Evolutionary conservation across 108 stramenopile genomes (phyloP).

Genomic region (Cyclotella distinguenda): DNA sequence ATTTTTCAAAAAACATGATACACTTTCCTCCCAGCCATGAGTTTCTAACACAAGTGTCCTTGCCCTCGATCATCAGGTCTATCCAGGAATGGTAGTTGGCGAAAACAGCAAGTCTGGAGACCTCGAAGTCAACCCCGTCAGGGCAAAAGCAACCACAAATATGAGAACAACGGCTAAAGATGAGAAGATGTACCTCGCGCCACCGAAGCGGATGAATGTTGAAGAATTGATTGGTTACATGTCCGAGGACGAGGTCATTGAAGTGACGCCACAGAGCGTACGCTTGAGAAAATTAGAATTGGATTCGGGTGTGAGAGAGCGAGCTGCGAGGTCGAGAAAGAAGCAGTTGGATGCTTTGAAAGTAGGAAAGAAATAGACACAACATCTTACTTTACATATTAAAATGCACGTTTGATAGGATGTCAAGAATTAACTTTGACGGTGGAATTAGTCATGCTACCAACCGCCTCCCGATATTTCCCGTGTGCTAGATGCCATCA

Average conservation of each 20-base stretch:
- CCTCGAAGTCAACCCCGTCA: conserved; percentile 87
- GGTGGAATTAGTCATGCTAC: too few species aligned
- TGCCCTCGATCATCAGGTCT: conserved; percentile 35
- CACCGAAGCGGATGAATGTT: conserved; percentile 82
- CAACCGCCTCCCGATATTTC: too few species aligned
- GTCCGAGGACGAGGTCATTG: conserved; percentile 93
- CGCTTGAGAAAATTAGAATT: conserved; percentile 87
- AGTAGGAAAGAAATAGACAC: conserved; percentile 13
- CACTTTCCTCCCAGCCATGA: not conserved
- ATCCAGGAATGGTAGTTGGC: conserved; percentile 96
- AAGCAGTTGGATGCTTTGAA: conserved; percentile 59
- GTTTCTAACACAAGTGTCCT: not conserved
- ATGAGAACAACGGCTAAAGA: conserved; percentile 92
- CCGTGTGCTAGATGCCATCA: too few species aligned
- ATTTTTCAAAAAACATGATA: not conserved
- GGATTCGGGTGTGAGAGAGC: conserved; percentile 67
- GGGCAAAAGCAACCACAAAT: conserved; percentile 90
- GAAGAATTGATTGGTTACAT: conserved; percentile 97
- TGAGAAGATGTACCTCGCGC: conserved; percentile 82
- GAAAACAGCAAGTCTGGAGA: conserved; percentile 76
- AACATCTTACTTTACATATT: too few species aligned
- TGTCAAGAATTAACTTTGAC: too few species aligned
- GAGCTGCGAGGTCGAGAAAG: conserved; percentile 64
- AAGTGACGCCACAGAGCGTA: conserved; percentile 90
- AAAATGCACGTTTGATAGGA: too few species aligned